A percentile compares a stretch with the other conserved stretches of the same genome.
These are phyloP conservation scores for Tylopilus plumbeoviolaceoides DNA, from an alignment of 768 basidiomycete species.

Conservation along the genomic window DNA sequence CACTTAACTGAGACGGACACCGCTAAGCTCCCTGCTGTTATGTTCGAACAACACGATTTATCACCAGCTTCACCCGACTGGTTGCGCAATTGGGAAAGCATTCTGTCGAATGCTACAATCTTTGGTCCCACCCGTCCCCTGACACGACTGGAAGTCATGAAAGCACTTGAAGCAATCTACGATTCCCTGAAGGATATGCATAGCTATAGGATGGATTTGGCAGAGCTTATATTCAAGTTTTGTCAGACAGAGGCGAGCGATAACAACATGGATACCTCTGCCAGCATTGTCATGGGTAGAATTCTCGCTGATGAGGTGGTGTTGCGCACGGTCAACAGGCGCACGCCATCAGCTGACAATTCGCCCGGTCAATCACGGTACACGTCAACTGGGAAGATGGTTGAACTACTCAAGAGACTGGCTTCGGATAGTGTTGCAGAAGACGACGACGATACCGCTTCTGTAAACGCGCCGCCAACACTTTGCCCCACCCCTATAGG, in stretches of 20 bases:
- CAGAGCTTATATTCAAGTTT: constrained; percentile 53
- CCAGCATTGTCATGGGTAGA: constrained; percentile 43
- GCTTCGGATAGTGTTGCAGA: constrained; percentile 34
- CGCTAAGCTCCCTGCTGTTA: constrained; percentile 52
- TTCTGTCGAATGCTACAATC: constrained; percentile 49
- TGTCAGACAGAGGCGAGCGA: constrained; percentile 36
- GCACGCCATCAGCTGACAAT: constrained; percentile 12
- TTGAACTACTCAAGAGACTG: constrained; percentile 41
- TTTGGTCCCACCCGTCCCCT: constrained; percentile 41
- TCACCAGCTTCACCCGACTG: constrained; percentile 70
- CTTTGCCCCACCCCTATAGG: constrained; percentile 34
- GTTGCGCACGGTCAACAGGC: constrained; percentile 43
- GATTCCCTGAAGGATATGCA: constrained; percentile 68
- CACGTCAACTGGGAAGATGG: constrained; percentile 22
- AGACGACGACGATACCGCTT: constrained; percentile 43
- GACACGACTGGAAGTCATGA: constrained; percentile 56
- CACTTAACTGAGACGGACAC: constrained; percentile 69
- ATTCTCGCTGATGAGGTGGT: constrained; percentile 70
- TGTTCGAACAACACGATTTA: constrained; percentile 65
- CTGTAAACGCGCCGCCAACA: constrained; percentile 36
- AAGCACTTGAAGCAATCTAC: constrained; percentile 54
- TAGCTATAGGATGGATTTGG: constrained; percentile 51
- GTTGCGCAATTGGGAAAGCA: constrained; percentile 60
- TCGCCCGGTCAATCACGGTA: constrained; percentile 15
- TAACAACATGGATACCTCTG: constrained; percentile 21